Conservation (phyloP, 495 filamentous ascomycete species). For the Pseudevernia furfuracea region DNA sequence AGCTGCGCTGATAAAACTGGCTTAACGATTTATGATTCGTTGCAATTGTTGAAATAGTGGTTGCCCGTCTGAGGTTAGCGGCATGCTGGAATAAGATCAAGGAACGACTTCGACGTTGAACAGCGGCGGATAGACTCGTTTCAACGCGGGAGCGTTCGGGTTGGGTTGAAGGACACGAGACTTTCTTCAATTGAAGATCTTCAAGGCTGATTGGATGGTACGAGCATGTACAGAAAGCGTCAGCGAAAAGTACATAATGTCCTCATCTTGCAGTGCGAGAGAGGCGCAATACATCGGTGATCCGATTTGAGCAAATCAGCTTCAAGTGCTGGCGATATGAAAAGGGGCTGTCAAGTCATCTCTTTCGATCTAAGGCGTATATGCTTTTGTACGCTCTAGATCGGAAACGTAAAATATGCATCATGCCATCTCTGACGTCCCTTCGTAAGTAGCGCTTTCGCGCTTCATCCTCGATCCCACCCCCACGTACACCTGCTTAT, state of each 20-base stretch:
- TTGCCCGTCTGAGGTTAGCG: background rate
- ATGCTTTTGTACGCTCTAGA: background rate
- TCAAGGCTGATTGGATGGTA: constrained; percentile 1
- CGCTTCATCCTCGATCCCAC: background rate
- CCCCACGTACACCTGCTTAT: background rate
- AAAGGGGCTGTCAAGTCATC: background rate
- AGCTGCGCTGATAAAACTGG: constrained; percentile 37
- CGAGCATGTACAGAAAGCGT: constrained; percentile 1
- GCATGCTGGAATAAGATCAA: background rate
- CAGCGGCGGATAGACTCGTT: constrained; percentile 4
- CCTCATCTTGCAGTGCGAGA: constrained; percentile 5
- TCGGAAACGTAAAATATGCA: background rate
- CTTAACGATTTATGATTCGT: background rate
- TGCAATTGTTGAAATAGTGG: background rate
- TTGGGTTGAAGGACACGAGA: background rate
- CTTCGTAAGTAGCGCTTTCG: background rate
- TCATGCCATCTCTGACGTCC: background rate
- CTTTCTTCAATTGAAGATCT: background rate
- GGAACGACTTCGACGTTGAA: background rate
- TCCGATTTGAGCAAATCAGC: background rate
- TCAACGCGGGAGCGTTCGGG: background rate
- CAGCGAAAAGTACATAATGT: constrained; percentile 14
- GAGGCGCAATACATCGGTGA: background rate
- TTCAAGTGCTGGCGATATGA: background rate
- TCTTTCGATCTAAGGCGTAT: background rate